These are phyloP conservation scores for Zasmidium citrigriseum DNA, from an alignment of 2,329 filamentous ascomycete genomes.

Conservation along the genomic window DNA sequence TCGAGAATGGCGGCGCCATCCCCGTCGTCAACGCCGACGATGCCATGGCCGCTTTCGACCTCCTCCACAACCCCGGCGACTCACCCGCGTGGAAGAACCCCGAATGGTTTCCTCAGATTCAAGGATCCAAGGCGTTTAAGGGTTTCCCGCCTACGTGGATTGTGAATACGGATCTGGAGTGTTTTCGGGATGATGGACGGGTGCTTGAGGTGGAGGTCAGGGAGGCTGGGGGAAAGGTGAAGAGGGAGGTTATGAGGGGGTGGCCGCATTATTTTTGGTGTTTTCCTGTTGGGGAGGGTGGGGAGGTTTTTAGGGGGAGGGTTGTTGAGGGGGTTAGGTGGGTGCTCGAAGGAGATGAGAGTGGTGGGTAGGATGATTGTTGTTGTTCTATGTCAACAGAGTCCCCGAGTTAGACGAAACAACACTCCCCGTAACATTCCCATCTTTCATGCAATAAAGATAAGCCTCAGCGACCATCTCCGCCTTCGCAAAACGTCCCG, in stretches of 20 bases:
- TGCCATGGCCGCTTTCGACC: slow-evolving; percentile 7
- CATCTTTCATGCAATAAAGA: slow-evolving; percentile 47
- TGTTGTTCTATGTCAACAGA: slow-evolving; percentile 21
- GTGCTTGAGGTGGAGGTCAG: slow-evolving; percentile 26
- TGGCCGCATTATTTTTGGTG: slow-evolving; percentile 37
- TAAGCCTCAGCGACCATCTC: slow-evolving; percentile 47
- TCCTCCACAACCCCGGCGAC: not conserved
- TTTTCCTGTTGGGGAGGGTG: not conserved
- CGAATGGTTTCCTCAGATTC: slow-evolving; percentile 11
- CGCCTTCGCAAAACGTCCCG: slow-evolving; percentile 33
- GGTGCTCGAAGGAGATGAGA: not conserved
- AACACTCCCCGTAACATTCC: slow-evolving; percentile 43
- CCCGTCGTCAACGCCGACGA: slow-evolving; percentile 6
- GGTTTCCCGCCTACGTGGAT: slow-evolving; percentile 23
- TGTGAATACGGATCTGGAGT: slow-evolving; percentile 26
- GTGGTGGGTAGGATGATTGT: not conserved
- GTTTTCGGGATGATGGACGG: slow-evolving; percentile 33
- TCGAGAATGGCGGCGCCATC: not conserved
- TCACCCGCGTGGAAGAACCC: not conserved
- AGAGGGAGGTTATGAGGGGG: slow-evolving; percentile 32
- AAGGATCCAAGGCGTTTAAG: slow-evolving; percentile 9
- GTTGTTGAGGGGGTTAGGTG: not conserved
- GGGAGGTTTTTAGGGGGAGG: not conserved
- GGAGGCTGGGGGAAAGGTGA: slow-evolving; percentile 28
- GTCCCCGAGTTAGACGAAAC: slow-evolving; percentile 44